Percentiles rank a stretch among this genome's conserved stretches.
Evolutionary conservation across 768 basidiomycete species (phyloP).

Genomic region (Amanita rubescens): DNA sequence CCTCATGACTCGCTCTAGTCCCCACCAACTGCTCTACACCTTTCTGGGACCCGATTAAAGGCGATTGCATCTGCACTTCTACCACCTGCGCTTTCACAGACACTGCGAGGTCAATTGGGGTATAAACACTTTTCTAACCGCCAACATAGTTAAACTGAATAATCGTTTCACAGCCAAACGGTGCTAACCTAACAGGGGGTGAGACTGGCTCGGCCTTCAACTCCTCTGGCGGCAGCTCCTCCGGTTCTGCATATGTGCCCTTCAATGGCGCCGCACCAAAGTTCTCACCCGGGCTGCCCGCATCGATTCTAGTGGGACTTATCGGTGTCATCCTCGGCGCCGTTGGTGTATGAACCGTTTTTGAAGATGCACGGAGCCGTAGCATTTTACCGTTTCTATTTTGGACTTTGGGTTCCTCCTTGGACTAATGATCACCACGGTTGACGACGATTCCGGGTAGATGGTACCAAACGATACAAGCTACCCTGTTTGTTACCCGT

Average conservation of each 20-base stretch:
- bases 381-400: no score
- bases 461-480: neutral
- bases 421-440: neutral
- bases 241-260: conserved; percentile 34
- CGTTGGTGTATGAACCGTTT: conserved; percentile 17
- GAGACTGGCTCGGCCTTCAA: conserved; percentile 34
- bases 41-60: conserved; percentile 74
- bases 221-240: neutral
- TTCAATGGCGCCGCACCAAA: conserved; percentile 36
- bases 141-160: neutral
- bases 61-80: conserved; percentile 55
- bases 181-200: conserved; percentile 62
- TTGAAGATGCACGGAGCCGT: neutral
- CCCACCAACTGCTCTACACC: conserved; percentile 67
- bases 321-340: conserved; percentile 30
- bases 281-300: conserved; percentile 25
- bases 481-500: no score
- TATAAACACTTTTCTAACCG: conserved; percentile 24
- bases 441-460: neutral
- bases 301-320: conserved; percentile 27
- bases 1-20: conserved; percentile 29
- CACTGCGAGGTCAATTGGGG: conserved; percentile 55
- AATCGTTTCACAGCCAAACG: conserved; percentile 43
- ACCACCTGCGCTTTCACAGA: conserved; percentile 56
- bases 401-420: neutral